A percentile compares a stretch with the other conserved stretches of the same genome.
Conservation (phyloP, 352 stramenopile genomes). For the Phytophthora parvispora region DNA sequence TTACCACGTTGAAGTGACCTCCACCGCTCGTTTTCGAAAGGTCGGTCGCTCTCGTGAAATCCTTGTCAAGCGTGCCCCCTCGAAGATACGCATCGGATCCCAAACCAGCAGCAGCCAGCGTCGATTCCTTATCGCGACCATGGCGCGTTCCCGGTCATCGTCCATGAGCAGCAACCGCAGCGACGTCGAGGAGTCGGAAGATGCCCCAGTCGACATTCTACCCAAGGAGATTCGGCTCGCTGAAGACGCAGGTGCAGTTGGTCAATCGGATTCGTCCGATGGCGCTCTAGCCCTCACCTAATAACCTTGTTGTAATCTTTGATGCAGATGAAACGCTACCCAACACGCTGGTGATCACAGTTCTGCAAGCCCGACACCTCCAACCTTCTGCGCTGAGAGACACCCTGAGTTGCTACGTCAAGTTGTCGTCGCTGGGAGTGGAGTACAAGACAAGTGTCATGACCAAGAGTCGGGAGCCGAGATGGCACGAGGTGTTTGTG, state of each 20-base stretch:
- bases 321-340: slow-evolving; percentile 59
- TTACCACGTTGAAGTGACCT: slow-evolving; percentile 5
- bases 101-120: not conserved
- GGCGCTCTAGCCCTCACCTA: too few species aligned
- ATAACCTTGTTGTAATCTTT: not conserved
- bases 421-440: slow-evolving; percentile 66
- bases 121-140: not conserved
- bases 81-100: slow-evolving; percentile 19
- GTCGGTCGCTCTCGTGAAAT: slow-evolving; percentile 7
- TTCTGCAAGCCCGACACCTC: slow-evolving; percentile 72
- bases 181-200: slow-evolving; percentile 20
- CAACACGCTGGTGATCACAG: slow-evolving; percentile 80
- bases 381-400: slow-evolving; percentile 55
- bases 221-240: slow-evolving; percentile 65
- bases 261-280: too few species aligned
- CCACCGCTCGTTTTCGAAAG: slow-evolving; percentile 17
- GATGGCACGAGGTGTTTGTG: slow-evolving; percentile 83
- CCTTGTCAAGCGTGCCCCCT: slow-evolving; percentile 22
- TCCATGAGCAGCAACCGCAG: slow-evolving; percentile 5
- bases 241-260: slow-evolving; percentile 38
- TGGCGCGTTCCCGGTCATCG: not conserved
- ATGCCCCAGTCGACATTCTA: slow-evolving; percentile 65
- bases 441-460: slow-evolving; percentile 84
- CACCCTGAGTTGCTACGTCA: slow-evolving; percentile 80
- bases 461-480: slow-evolving; percentile 66